A percentile compares a stretch with the other conserved stretches of the same genome.
These are phyloP conservation scores for Conoideocrella luteorostrata DNA, from an alignment of 2,329 filamentous ascomycete species.

Conservation along the genomic window DNA sequence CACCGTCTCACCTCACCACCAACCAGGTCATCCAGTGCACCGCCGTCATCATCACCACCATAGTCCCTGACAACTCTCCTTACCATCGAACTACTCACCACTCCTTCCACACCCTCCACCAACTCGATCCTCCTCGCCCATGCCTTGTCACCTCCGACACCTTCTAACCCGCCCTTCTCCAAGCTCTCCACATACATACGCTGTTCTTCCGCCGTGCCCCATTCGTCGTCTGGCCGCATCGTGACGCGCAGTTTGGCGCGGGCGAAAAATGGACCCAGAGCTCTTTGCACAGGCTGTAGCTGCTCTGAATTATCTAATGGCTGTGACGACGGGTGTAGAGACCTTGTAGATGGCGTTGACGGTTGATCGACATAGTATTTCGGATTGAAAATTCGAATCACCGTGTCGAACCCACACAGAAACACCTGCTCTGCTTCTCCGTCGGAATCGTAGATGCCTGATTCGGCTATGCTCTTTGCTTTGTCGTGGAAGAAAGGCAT, in stretches of 20 bases:
- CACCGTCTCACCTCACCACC: slow-evolving; percentile 49
- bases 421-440: slow-evolving; percentile 50
- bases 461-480: slow-evolving; percentile 47
- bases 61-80: slow-evolving; percentile 46
- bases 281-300: slow-evolving; percentile 35
- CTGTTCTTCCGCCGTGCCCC: slow-evolving; percentile 42
- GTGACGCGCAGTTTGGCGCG: slow-evolving; percentile 57
- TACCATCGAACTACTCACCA: slow-evolving; percentile 56
- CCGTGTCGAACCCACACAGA: slow-evolving; percentile 69
- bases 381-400: slow-evolving; percentile 64
- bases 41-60: slow-evolving; percentile 41
- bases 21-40: slow-evolving; percentile 46
- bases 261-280: slow-evolving; percentile 58
- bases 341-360: too few relatives aligned
- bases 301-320: not conserved
- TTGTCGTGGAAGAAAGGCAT: slow-evolving; percentile 72
- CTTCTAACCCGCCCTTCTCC: slow-evolving; percentile 37
- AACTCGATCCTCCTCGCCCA: slow-evolving; percentile 59
- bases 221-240: slow-evolving; percentile 53
- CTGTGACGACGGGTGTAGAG: too few relatives aligned
- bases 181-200: slow-evolving; percentile 48
- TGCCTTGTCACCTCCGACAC: slow-evolving; percentile 44
- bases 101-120: slow-evolving; percentile 39
- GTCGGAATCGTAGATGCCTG: slow-evolving; percentile 35
- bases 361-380: slow-evolving; percentile 54